Base-by-base conservation (phyloP, 139 green algal species). In the Chlamydomonas sphaeroides region DNA sequence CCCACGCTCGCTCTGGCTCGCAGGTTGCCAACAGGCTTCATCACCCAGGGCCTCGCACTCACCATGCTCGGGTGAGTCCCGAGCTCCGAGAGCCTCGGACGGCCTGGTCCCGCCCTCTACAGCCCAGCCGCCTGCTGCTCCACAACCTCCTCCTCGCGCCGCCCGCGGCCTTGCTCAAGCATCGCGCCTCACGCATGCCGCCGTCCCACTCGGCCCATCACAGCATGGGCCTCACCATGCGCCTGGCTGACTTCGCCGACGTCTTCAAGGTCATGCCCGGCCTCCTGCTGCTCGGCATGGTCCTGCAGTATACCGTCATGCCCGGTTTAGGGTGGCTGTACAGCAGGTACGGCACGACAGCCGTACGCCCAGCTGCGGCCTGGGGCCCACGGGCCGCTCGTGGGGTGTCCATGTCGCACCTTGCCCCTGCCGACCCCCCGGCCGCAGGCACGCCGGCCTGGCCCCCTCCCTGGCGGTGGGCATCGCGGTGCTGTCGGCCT, bases 281-380 rank as follows among this genome's bases (percentile, higher is more conserved):
- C 56, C 85, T 89, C 42, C 87, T 97, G 65, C 61, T 87, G 30
- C 84, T 93, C 39, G 93, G 93, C 28, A 78, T 90, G 36, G 65
- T 45, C 17, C 85, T 94, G 61, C 92, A 98, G 78, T 98, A 97
- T 82, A 95, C 88, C 36, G 83, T 97, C 66, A 96, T 97, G 91
- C 94, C 94, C 8, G 23, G 77, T 0, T 72, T 96, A 71, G 94
- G 92, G 6, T 92, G 91, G 36, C 17, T 81, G 1, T 76, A 94
- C n/a, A 87, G 82, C 20, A 68, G 88, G 38, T 80, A 92, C n/a
- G n/a, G n/a, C n/a, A n/a, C n/a, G n/a, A n/a, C n/a, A n/a, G n/a
- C n/a, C n/a, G n/a, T n/a, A n/a, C n/a, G n/a, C n/a, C n/a, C n/a
- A n/a, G n/a, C n/a, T n/a, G n/a, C n/a, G n/a, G n/a, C n/a, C n/a